These are phyloP conservation scores for Mucor circinelloides DNA, from an alignment of 371 early-diverging fungal species.

Conservation along the genomic window DNA sequence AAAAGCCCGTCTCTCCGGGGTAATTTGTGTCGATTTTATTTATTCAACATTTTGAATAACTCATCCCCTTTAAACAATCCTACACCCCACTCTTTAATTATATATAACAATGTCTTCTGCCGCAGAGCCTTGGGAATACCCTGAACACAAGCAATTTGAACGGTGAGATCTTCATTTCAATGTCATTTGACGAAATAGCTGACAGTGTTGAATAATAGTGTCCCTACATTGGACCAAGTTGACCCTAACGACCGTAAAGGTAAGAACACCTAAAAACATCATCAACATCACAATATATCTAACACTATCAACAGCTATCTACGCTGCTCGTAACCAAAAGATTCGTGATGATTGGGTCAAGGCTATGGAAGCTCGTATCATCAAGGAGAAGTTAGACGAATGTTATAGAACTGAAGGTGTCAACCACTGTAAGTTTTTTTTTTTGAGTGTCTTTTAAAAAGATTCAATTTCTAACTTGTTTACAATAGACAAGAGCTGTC, in stretches of 20 bases:
- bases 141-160: slow-evolving; percentile 53
- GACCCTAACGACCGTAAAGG: slow-evolving; percentile 53
- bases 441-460: not conserved
- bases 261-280: slow-evolving; percentile 12
- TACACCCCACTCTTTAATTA: slow-evolving; percentile 16
- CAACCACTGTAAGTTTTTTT: slow-evolving; percentile 72
- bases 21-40: slow-evolving; percentile 8
- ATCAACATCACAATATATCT: not conserved
- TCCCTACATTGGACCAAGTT: slow-evolving; percentile 51
- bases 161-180: slow-evolving; percentile 25
- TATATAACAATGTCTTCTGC: slow-evolving; percentile 25
- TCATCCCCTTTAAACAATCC: slow-evolving; percentile 1
- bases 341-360: slow-evolving; percentile 86
- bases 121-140: slow-evolving; percentile 51
- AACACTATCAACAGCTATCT: slow-evolving; percentile 52
- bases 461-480: not conserved
- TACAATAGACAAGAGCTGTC: slow-evolving; percentile 46
- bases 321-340: slow-evolving; percentile 74
- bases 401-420: slow-evolving; percentile 84
- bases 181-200: not conserved
- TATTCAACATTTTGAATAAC: not conserved
- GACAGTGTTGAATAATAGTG: slow-evolving; percentile 21
- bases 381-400: slow-evolving; percentile 73
- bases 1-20: slow-evolving; percentile 10
- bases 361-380: slow-evolving; percentile 80